Conservation (phyloP, 129 eudicot species). For the Logfia minima region DNA sequence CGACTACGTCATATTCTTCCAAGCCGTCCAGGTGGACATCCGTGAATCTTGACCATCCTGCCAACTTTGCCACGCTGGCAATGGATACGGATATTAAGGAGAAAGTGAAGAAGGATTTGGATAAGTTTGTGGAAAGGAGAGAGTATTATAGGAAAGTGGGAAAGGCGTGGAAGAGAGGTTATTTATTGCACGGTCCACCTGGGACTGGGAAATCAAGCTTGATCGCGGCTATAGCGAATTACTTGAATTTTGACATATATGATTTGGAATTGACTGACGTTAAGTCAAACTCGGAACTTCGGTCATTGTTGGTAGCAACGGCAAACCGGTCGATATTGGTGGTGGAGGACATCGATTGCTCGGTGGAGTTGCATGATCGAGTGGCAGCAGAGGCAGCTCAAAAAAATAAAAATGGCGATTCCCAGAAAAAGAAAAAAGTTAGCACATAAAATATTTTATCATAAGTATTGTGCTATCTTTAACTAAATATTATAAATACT, state of each 20-base stretch:
- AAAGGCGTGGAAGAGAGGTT: conserved; percentile 87
- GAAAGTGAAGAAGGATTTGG: conserved; percentile 24
- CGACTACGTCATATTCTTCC: not conserved
- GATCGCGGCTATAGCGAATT: conserved; percentile 73
- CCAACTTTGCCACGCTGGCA: conserved; percentile 37
- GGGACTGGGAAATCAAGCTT: conserved; percentile 72
- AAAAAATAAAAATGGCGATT: not conserved
- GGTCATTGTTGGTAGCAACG: conserved; percentile 43
- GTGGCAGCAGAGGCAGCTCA: not conserved
- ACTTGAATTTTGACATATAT: no score
- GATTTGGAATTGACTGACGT: conserved; percentile 22
- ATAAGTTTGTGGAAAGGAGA: conserved; percentile 47
- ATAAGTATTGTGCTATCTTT: no score
- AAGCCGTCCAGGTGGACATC: conserved; percentile 9
- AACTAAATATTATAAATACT: no score
- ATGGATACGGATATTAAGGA: conserved; percentile 25
- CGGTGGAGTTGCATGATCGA: not conserved
- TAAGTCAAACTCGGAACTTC: conserved; percentile 42
- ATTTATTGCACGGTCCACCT: conserved; percentile 75
- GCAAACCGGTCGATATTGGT: conserved; percentile 50
- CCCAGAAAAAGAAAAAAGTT: no score
- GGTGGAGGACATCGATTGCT: conserved; percentile 62
- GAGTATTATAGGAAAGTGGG: conserved; percentile 60
- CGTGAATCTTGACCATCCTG: conserved; percentile 28
- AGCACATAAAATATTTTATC: no score